These are phyloP conservation scores for Daedalea quercina DNA, from an alignment of 768 basidiomycete genomes.

Conservation along the genomic window DNA sequence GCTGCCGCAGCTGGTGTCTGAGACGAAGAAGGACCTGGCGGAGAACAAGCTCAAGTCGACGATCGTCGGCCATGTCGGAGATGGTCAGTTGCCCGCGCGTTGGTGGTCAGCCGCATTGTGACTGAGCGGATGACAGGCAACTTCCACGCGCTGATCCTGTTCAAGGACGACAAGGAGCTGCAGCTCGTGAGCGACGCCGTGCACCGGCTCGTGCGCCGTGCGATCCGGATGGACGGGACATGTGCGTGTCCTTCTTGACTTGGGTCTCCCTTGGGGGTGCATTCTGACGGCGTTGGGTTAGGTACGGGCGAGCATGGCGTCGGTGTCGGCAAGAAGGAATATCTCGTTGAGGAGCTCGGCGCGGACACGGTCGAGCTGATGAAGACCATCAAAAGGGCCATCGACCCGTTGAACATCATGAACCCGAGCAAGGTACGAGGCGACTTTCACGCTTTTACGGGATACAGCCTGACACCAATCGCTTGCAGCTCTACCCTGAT, in stretches of 20 bases:
- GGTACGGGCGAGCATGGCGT: slow-evolving; percentile 85
- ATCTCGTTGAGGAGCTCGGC: slow-evolving; percentile 77
- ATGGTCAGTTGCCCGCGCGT: slow-evolving; percentile 37
- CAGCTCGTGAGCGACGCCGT: slow-evolving; percentile 30
- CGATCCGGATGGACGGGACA: slow-evolving; percentile 67
- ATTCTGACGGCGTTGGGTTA: slow-evolving; percentile 17
- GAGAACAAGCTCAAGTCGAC: slow-evolving; percentile 49
- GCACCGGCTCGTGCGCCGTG: slow-evolving; percentile 57
- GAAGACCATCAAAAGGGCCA: slow-evolving; percentile 68
- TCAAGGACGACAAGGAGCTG: slow-evolving; percentile 31
- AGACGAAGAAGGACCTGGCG: slow-evolving; percentile 66
- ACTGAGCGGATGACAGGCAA: slow-evolving; percentile 25
- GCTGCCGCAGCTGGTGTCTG: slow-evolving; percentile 55
- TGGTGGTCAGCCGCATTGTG: no score
- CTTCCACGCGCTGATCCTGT: slow-evolving; percentile 34
- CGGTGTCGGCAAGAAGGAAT: slow-evolving; percentile 78
- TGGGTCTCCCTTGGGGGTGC: no score
- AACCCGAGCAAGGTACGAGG: slow-evolving; percentile 73
- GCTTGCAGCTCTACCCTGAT: slow-evolving; percentile 1
- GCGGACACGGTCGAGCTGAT: slow-evolving; percentile 77
- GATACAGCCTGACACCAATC: neutral
- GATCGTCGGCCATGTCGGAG: slow-evolving; percentile 75
- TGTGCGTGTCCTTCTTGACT: slow-evolving; percentile 35
- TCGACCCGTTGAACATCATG: slow-evolving; percentile 61
- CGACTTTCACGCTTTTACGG: neutral